These are phyloP conservation scores for Aspergillus transmontanensis DNA, from an alignment of 2,329 filamentous ascomycete species.

Conservation along the genomic window DNA sequence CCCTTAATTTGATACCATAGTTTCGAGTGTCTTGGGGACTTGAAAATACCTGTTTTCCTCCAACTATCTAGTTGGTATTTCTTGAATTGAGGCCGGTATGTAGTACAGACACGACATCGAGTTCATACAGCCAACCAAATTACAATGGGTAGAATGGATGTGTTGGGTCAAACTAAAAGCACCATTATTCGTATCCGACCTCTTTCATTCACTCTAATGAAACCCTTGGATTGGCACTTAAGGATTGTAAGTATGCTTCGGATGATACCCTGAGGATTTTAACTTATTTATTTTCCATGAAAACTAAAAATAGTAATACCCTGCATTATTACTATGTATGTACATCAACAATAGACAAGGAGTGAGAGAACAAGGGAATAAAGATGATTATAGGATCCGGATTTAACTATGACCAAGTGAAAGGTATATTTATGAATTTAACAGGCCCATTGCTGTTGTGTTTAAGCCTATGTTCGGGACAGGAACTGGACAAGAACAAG, in stretches of 20 bases:
- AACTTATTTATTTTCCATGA: neutral
- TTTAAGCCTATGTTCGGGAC: conserved; percentile 4
- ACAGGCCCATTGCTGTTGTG: neutral
- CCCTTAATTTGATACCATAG: neutral
- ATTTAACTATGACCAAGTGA: neutral
- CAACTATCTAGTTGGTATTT: neutral
- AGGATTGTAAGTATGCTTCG: neutral
- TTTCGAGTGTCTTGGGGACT: neutral
- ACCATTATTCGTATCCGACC: neutral
- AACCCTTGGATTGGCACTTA: neutral
- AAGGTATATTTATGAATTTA: neutral
- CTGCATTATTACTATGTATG: neutral
- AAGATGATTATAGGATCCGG: neutral
- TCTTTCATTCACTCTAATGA: neutral
- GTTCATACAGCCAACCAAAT: neutral
- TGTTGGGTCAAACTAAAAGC: neutral
- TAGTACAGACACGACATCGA: neutral
- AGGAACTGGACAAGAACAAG: conserved; percentile 13
- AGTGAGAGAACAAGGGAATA: neutral
- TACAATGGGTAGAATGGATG: neutral
- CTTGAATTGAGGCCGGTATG: neutral
- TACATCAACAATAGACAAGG: neutral
- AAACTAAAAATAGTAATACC: neutral
- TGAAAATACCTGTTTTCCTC: neutral
- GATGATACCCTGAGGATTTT: neutral